Evolutionary conservation across 2,329 filamentous ascomycete species (phyloP).

Genomic region (Neonectria neomacrospora): DNA sequence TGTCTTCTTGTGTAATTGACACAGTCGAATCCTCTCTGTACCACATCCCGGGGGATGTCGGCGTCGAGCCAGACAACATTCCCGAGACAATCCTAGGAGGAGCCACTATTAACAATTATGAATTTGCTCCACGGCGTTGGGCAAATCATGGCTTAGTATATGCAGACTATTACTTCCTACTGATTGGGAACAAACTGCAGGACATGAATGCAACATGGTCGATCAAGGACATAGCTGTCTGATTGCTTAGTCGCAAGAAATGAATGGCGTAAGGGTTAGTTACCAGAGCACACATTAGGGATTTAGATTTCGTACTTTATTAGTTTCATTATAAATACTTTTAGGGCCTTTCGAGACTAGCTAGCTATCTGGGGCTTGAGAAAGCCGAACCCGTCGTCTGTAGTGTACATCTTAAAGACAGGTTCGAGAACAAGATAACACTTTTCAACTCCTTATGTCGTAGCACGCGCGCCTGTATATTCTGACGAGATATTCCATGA

Average conservation of each 20-base stretch:
- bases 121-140: conserved; percentile 57
- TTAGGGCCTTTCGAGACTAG: background rate
- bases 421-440: too few relatives aligned
- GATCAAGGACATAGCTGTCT: background rate
- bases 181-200: conserved; percentile 54
- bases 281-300: background rate
- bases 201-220: conserved; percentile 16
- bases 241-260: background rate
- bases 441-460: too few relatives aligned
- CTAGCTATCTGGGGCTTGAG: too few relatives aligned
- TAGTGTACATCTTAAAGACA: too few relatives aligned
- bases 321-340: background rate
- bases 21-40: conserved; percentile 37
- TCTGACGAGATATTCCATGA: too few relatives aligned
- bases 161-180: conserved; percentile 60
- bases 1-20: conserved; percentile 21
- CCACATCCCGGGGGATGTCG: background rate
- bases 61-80: background rate
- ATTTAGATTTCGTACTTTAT: background rate
- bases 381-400: too few relatives aligned
- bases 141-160: conserved; percentile 61
- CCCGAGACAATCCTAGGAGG: conserved; percentile 57
- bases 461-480: too few relatives aligned
- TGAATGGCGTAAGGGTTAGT: background rate
- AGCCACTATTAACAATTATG: conserved; percentile 59